phyloP scores from a whole-genome alignment of 768 basidiomycete genomes.

The Kwoniella sp. region DNA sequence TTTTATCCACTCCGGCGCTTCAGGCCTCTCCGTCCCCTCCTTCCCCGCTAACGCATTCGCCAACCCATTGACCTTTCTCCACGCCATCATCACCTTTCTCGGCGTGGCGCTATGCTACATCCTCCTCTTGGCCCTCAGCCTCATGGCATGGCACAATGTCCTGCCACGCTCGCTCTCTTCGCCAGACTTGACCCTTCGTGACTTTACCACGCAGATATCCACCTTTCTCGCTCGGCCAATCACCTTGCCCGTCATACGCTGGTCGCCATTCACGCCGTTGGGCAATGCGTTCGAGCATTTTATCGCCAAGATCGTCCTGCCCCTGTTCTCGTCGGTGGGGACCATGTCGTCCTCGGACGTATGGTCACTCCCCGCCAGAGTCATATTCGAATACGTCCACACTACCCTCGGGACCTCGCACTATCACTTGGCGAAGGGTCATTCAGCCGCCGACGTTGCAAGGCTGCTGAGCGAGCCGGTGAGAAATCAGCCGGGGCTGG shows the following conservation, averaged over 20 bases:
- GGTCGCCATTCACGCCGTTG: slow-evolving; percentile 52
- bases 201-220: slow-evolving; percentile 40
- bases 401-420: slow-evolving; percentile 65
- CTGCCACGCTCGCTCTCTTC: slow-evolving; percentile 53
- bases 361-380: slow-evolving; percentile 60
- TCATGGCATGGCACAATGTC: slow-evolving; percentile 40
- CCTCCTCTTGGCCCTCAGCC: slow-evolving; percentile 40
- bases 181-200: slow-evolving; percentile 51
- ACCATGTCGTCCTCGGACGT: slow-evolving; percentile 62
- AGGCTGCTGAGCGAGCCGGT: slow-evolving; percentile 14
- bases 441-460: slow-evolving; percentile 43
- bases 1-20: slow-evolving; percentile 63
- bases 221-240: slow-evolving; percentile 17
- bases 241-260: slow-evolving; percentile 52
- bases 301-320: slow-evolving; percentile 57
- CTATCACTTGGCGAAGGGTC: slow-evolving; percentile 62
- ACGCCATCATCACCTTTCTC: slow-evolving; percentile 25
- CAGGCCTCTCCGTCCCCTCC: slow-evolving; percentile 59
- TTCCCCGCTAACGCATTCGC: slow-evolving; percentile 18
- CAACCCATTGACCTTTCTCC: slow-evolving; percentile 11
- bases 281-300: slow-evolving; percentile 58
- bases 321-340: slow-evolving; percentile 69
- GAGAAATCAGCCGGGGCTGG: slow-evolving; percentile 19
- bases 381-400: slow-evolving; percentile 70
- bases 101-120: slow-evolving; percentile 54